These are phyloP conservation scores for Ustilago curta DNA, from an alignment of 1,284 basidiomycete genomes.

Conservation along the genomic window DNA sequence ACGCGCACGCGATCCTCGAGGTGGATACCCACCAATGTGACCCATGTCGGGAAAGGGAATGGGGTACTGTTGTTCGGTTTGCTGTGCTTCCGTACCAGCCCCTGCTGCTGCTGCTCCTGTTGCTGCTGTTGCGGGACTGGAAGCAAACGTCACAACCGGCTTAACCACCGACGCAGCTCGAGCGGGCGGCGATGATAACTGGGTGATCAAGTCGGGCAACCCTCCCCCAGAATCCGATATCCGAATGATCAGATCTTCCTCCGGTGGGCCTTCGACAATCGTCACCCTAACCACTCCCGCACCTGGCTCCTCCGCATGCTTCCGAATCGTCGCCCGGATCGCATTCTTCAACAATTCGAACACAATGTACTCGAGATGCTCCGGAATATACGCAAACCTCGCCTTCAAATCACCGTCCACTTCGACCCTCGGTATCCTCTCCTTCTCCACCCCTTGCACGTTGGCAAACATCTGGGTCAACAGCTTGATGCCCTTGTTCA, in stretches of 20 bases:
- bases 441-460: conserved; percentile 71
- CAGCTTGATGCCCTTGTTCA: conserved; percentile 76
- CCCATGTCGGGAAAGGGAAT: conserved; percentile 46
- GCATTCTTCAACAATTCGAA: conserved; percentile 89
- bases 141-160: conserved; percentile 9
- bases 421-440: conserved; percentile 75
- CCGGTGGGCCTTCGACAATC: conserved; percentile 64
- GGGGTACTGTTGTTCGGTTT: conserved; percentile 36
- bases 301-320: conserved; percentile 32
- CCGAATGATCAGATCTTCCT: conserved; percentile 66
- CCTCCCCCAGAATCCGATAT: conserved; percentile 59
- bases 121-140: background rate
- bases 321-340: conserved; percentile 60
- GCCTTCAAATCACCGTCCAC: conserved; percentile 81
- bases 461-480: conserved; percentile 76
- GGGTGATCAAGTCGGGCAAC: conserved; percentile 50
- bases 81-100: background rate
- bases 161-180: conserved; percentile 2
- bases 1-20: conserved; percentile 35
- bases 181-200: conserved; percentile 21
- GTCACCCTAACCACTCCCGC: conserved; percentile 52
- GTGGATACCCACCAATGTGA: conserved; percentile 37
- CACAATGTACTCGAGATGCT: conserved; percentile 86
- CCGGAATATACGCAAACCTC: conserved; percentile 85
- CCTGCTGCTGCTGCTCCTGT: background rate